phyloP scores from a whole-genome alignment of 371 early-diverging fungal species.

The Mucor irregularis region DNA sequence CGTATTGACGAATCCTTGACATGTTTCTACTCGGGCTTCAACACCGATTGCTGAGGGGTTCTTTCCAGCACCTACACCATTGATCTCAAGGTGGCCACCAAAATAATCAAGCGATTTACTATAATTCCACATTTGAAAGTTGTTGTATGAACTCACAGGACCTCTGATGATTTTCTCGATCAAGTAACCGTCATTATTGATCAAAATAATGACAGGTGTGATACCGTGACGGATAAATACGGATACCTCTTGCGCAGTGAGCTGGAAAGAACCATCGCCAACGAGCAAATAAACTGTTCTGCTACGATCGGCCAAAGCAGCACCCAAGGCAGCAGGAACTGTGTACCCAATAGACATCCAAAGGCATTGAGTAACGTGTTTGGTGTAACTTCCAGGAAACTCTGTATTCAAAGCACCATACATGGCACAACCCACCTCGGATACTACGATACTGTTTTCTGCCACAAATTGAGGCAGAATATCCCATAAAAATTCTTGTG shows the following conservation, averaged over 20 bases:
- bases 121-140: conserved; percentile 55
- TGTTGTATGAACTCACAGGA: conserved; percentile 44
- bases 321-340: conserved; percentile 37
- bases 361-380: conserved; percentile 38
- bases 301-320: conserved; percentile 29
- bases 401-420: conserved; percentile 45
- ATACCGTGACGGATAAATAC: conserved; percentile 49
- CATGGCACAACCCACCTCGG: conserved; percentile 53
- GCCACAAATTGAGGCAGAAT: conserved; percentile 35
- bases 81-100: conserved; percentile 28
- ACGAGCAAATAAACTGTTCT: conserved; percentile 44
- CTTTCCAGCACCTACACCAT: conserved; percentile 6
- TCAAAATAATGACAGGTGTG: conserved; percentile 44
- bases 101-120: conserved; percentile 44
- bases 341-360: conserved; percentile 52
- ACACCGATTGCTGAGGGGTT: conserved; percentile 28
- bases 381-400: conserved; percentile 33
- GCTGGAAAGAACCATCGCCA: conserved; percentile 59
- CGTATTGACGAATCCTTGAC: conserved; percentile 33
- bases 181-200: conserved; percentile 58
- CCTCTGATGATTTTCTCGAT: conserved; percentile 57
- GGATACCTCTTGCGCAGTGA: conserved; percentile 51
- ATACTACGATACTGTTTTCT: conserved; percentile 36
- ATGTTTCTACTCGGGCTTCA: conserved; percentile 25
- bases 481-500: conserved; percentile 50